Evolutionary conservation across 371 early-diverging fungal genomes (phyloP).

Genomic region (Cokeromyces recurvatus): DNA sequence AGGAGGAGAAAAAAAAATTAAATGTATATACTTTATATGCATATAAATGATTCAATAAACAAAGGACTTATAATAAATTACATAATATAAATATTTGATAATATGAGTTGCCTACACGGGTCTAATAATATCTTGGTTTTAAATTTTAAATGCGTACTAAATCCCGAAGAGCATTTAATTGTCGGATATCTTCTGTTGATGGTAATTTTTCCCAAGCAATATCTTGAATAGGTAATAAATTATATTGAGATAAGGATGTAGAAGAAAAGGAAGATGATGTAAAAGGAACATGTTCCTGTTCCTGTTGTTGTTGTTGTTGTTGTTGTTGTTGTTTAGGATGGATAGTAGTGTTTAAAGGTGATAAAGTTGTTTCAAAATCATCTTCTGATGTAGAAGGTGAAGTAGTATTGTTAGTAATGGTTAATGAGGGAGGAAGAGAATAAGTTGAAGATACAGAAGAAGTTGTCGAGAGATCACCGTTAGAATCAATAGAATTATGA

Average conservation of each 20-base stretch:
- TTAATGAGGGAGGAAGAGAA: conserved; percentile 22
- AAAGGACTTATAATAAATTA: too few relatives aligned
- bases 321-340: too few relatives aligned
- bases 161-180: conserved; percentile 35
- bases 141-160: conserved; percentile 36
- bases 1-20: too few relatives aligned
- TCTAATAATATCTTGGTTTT: too few relatives aligned
- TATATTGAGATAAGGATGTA: neutral
- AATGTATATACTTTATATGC: too few relatives aligned
- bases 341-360: too few relatives aligned
- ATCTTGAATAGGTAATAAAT: conserved; percentile 19
- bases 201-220: conserved; percentile 33
- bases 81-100: too few relatives aligned
- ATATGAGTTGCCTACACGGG: too few relatives aligned
- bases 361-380: neutral
- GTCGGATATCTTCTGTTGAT: conserved; percentile 42
- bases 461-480: conserved; percentile 17
- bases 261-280: neutral
- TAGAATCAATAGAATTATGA: conserved; percentile 12
- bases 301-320: too few relatives aligned
- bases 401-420: conserved; percentile 4
- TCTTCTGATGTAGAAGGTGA: conserved; percentile 1
- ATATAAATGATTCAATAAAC: too few relatives aligned
- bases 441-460: conserved; percentile 7
- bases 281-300: too few relatives aligned